Percentiles rank a stretch among this genome's conserved stretches.
These are phyloP conservation scores for Irpex lacteus DNA, from an alignment of 1,284 basidiomycete genomes.

Conservation along the genomic window DNA sequence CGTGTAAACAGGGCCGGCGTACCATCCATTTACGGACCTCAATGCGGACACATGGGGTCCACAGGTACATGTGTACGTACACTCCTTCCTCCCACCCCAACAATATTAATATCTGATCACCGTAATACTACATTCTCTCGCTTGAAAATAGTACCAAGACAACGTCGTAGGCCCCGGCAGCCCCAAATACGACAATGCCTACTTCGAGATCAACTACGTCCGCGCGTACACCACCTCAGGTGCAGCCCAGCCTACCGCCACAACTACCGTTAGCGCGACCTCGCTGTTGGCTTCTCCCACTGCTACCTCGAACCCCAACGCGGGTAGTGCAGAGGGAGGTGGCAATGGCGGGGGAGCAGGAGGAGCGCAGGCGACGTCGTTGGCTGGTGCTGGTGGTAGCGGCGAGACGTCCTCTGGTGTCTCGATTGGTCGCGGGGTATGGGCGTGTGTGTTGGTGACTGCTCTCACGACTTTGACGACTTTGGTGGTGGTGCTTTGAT, in stretches of 20 bases:
- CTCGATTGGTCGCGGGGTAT: neutral
- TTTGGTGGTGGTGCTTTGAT: neutral
- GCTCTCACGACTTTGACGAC: neutral
- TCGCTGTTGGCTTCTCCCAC: no score
- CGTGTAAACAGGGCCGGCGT: constrained; percentile 44
- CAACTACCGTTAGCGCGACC: no score
- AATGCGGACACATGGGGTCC: constrained; percentile 35
- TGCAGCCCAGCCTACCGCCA: neutral
- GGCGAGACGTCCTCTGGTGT: no score
- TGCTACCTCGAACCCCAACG: no score
- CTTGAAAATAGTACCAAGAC: constrained; percentile 39
- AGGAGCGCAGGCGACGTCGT: neutral
- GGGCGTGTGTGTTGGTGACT: neutral
- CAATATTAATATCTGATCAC: no score
- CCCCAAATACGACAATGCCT: constrained; percentile 52
- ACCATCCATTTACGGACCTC: constrained; percentile 36
- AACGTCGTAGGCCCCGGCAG: constrained; percentile 53
- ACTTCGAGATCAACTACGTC: constrained; percentile 53
- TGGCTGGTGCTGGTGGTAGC: neutral
- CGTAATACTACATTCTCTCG: no score
- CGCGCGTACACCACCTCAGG: constrained; percentile 38
- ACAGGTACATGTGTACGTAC: constrained; percentile 40
- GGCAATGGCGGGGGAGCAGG: neutral
- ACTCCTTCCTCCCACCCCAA: neutral
- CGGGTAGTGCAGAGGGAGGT: neutral